Conservation (phyloP, 1,284 basidiomycete genomes). For the Microbotryum saponariae region DNA sequence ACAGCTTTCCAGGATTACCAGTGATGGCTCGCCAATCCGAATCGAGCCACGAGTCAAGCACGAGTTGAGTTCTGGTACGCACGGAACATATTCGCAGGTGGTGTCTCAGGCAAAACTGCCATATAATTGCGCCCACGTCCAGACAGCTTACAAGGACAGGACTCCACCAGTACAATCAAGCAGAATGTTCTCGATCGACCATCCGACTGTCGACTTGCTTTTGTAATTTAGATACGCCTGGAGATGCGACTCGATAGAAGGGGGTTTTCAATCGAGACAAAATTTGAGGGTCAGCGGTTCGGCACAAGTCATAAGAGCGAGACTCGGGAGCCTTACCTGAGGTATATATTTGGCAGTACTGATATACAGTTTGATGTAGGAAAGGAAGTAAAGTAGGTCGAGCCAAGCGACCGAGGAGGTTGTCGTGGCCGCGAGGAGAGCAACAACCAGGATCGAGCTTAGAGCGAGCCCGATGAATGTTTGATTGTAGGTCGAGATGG, state of each 20-base stretch:
- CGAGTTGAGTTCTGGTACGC: slow-evolving; percentile 31
- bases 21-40: slow-evolving; percentile 36
- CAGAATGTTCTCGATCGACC: slow-evolving; percentile 42
- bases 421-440: slow-evolving; percentile 58
- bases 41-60: slow-evolving; percentile 37
- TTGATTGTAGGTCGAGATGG: slow-evolving; percentile 9
- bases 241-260: slow-evolving; percentile 1
- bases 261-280: background rate
- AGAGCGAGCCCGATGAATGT: slow-evolving; percentile 14
- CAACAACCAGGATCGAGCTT: slow-evolving; percentile 68
- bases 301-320: no score
- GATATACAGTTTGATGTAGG: slow-evolving; percentile 42
- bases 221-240: slow-evolving; percentile 40
- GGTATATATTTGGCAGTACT: slow-evolving; percentile 41
- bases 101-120: no score
- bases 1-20: slow-evolving; percentile 40
- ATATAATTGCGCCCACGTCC: no score
- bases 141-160: slow-evolving; percentile 35
- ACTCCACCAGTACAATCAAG: slow-evolving; percentile 41
- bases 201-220: slow-evolving; percentile 41
- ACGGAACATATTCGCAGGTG: background rate
- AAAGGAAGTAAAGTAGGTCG: slow-evolving; percentile 37
- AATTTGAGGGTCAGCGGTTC: no score
- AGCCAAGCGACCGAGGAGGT: slow-evolving; percentile 47
- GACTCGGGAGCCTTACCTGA: slow-evolving; percentile 26